These are phyloP conservation scores for Iris macrosiphon DNA, from an alignment of 106 monocot species.

Conservation along the genomic window DNA sequence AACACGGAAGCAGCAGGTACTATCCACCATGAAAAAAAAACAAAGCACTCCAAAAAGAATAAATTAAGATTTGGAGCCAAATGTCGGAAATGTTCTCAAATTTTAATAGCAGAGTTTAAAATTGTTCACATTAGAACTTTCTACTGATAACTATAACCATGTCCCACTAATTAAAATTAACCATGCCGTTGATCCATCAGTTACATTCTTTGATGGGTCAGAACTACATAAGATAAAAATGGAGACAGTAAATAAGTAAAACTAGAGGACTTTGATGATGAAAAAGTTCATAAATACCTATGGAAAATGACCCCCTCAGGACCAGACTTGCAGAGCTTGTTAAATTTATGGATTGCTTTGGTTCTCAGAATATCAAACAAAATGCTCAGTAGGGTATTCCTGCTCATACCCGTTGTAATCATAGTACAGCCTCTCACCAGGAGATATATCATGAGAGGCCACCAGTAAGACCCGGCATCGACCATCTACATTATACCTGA, in stretches of 20 bases:
- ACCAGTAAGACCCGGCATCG: conserved; percentile 71
- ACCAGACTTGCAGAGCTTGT: not conserved
- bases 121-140: not conserved
- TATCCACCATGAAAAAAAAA: no score
- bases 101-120: no score
- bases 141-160: not conserved
- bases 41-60: no score
- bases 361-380: conserved; percentile 39
- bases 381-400: conserved; percentile 84
- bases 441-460: conserved; percentile 78
- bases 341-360: no score
- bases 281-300: not conserved
- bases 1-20: no score
- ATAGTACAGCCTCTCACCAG: conserved; percentile 82
- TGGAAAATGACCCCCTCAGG: conserved; percentile 6
- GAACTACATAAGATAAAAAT: conserved; percentile 2
- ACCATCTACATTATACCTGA: conserved; percentile 76
- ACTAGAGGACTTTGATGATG: not conserved
- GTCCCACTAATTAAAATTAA: not conserved
- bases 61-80: no score
- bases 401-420: conserved; percentile 92
- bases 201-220: not conserved
- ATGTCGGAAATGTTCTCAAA: no score
- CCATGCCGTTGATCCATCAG: not conserved
- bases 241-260: not conserved